Conservation (phyloP, 1,284 basidiomycete genomes). For the Puccinia hordei region DNA sequence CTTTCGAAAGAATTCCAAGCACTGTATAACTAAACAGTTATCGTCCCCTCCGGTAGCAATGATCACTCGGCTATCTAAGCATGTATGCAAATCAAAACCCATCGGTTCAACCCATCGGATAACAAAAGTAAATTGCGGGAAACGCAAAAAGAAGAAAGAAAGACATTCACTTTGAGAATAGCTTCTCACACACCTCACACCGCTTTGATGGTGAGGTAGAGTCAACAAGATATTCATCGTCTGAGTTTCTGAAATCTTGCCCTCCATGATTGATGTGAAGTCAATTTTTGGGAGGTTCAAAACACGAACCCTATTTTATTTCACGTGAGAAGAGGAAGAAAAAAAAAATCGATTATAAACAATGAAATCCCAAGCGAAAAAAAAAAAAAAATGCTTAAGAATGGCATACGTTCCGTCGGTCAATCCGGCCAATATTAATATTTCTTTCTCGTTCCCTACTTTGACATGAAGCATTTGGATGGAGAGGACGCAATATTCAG, state of each 20-base stretch:
- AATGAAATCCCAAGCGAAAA: neutral
- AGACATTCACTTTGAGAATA: neutral
- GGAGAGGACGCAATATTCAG: neutral
- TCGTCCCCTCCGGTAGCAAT: slow-evolving; percentile 11
- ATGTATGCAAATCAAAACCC: neutral
- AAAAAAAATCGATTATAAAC: neutral
- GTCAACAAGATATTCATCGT: neutral
- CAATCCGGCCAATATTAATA: slow-evolving; percentile 2
- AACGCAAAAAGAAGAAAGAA: too few species aligned
- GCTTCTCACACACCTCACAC: slow-evolving; percentile 1
- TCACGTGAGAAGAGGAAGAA: too few species aligned
- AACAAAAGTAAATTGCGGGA: too few species aligned
- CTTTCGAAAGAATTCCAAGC: neutral
- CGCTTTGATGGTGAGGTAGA: slow-evolving; percentile 5
- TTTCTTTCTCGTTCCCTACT: neutral
- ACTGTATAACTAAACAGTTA: neutral
- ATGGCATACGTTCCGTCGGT: neutral
- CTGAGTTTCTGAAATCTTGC: too few species aligned
- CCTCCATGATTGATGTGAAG: neutral
- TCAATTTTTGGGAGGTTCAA: neutral
- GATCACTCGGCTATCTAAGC: neutral
- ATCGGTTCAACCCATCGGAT: neutral
- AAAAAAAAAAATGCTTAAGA: neutral
- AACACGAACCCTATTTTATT: slow-evolving; percentile 10
- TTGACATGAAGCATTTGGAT: neutral